These are phyloP conservation scores for Ogataea henricii DNA, from an alignment of 805 yeast genomes.

Conservation along the genomic window DNA sequence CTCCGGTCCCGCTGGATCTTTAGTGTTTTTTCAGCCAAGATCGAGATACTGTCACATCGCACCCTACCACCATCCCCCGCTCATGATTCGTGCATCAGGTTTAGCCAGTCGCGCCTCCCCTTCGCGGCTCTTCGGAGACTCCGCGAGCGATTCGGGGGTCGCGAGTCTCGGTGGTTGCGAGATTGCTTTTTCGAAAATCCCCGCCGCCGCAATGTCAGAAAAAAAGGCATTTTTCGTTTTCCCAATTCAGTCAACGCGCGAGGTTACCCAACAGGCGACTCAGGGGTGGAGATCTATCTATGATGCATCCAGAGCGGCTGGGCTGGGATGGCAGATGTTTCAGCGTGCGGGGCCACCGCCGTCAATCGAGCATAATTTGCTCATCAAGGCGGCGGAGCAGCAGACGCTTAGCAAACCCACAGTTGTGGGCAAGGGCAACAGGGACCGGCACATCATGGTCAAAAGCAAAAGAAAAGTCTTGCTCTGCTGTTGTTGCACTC, in stretches of 20 bases:
- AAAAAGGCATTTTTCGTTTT: not conserved
- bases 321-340: constrained; percentile 4
- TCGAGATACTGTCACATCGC: no score
- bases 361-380: constrained; percentile 1
- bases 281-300: not conserved
- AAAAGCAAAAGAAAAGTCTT: no score
- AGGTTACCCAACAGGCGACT: not conserved
- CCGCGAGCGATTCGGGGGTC: not conserved
- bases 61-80: no score
- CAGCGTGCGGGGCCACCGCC: constrained; percentile 5
- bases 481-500: no score
- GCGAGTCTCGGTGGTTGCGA: constrained; percentile 7
- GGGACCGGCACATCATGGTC: no score
- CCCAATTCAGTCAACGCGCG: constrained; percentile 1
- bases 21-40: no score
- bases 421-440: no score
- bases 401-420: no score
- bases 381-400: not conserved
- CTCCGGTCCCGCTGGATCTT: no score
- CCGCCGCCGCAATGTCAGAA: not conserved
- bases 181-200: constrained; percentile 1
- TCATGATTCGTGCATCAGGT: no score
- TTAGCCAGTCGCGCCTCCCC: no score
- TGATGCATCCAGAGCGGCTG: not conserved
- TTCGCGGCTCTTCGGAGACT: not conserved